Conservation (phyloP, 177 flowering plant species). For the Telopea speciosissima region DNA sequence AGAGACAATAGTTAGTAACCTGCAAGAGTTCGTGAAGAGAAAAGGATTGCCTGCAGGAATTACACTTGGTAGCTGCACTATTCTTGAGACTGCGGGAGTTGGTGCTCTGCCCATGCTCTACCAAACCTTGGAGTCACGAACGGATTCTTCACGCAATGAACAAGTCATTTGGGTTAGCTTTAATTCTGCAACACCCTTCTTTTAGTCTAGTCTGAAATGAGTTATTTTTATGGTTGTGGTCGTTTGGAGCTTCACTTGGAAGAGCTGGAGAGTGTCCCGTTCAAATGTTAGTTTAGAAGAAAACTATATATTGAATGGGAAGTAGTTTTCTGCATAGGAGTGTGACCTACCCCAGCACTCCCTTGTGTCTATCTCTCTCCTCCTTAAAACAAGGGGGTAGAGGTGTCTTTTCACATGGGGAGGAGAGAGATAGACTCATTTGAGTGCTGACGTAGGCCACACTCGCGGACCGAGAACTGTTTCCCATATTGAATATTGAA, state of each 20-base stretch:
- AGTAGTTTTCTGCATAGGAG: no score
- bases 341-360: no score
- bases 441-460: no score
- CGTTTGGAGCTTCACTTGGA: neutral
- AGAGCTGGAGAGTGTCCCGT: neutral
- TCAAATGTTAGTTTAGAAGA: no score
- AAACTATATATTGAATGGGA: no score
- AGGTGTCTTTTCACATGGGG: no score
- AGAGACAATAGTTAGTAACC: constrained; percentile 45
- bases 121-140: constrained; percentile 33
- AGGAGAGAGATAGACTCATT: no score
- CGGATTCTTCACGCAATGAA: constrained; percentile 21
- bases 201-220: neutral
- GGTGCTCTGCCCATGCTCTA: constrained; percentile 49
- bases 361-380: no score
- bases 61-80: constrained; percentile 43
- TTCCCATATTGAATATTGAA: no score
- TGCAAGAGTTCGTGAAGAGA: constrained; percentile 30
- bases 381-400: no score
- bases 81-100: constrained; percentile 60
- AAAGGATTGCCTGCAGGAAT: constrained; percentile 39
- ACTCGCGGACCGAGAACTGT: no score
- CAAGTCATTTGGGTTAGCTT: constrained; percentile 62
- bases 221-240: neutral
- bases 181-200: neutral